Base-by-base conservation (phyloP, 2,329 filamentous ascomycete genomes). In the Ambrosiella cleistominuta region DNA sequence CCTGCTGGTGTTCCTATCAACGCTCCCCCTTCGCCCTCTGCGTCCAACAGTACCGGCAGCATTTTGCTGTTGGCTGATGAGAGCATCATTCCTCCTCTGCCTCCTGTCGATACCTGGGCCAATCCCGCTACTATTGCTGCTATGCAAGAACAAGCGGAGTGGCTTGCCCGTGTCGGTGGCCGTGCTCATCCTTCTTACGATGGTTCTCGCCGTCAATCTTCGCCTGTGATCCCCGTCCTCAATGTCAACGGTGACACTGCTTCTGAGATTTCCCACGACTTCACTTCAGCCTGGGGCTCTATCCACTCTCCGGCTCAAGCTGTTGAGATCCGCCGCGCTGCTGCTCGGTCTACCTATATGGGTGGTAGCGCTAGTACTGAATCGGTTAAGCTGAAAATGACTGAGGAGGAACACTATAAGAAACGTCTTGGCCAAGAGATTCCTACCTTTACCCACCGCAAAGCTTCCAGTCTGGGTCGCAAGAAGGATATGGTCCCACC, bases 381-480 rank as follows among this genome's bases (percentile, higher is more conserved):
- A 42, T n/a, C 53, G 19, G 35, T 45, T 27, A 1, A 6, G 47
- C 17, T 6, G 3, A 39, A 56, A 47, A 56, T 60, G 12, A 52
- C 56, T 1, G 54, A 51, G n/a, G 40, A 45, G 15, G 82, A 79
- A 73, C 78, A 83, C 65, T 42, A 15, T 11, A 19, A 7, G 9
- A 72, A 70, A 40, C 76, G 80, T 1, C 69, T 54, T 7, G 81
- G 81, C 27, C 77, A 83, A 50, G 70, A 75, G 19, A 76, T 76
- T 57, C 78, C 77, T 19, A 74, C 76, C 1, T 84, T 84, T 63
- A 81, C 81, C 1, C 71, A 72, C 40, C 73, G 79, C 60, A 73
- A 71, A 63, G 68, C 71, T 42, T 71, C 68, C 57, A 66, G 65
- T 4, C 71, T 70, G 44, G 71, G 71, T 17, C 73, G 77, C 59